phyloP scores from a whole-genome alignment of 306 rosid genomes.

The Arachis stenosperma region DNA sequence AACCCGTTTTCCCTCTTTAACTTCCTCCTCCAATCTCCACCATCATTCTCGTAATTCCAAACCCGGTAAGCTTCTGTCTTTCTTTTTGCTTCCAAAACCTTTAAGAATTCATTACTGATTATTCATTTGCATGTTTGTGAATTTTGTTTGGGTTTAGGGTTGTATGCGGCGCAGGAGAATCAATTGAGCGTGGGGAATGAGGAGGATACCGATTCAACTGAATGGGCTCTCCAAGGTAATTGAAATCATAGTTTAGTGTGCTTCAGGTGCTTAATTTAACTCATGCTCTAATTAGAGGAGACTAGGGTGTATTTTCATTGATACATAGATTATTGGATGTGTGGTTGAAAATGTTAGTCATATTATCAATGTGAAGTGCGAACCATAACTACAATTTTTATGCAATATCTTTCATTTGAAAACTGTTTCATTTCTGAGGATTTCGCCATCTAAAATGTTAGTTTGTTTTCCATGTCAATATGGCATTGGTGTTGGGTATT shows the following conservation, averaged over 20 bases:
- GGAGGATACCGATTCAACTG: constrained; percentile 52
- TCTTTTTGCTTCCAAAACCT: background rate
- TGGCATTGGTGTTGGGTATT: background rate
- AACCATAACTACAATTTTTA: background rate
- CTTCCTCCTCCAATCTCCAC: constrained; percentile 40
- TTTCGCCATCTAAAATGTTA: constrained; percentile 14
- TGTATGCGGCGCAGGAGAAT: constrained; percentile 68
- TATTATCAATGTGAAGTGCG: constrained; percentile 8
- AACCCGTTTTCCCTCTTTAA: constrained; percentile 26
- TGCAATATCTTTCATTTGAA: background rate
- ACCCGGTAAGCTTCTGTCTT: constrained; percentile 42
- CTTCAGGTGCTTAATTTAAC: background rate
- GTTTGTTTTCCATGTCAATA: constrained; percentile 21
- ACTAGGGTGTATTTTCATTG: background rate
- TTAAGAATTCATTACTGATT: background rate
- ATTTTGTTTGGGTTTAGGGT: constrained; percentile 54
- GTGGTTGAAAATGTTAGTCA: background rate
- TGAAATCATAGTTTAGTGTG: background rate
- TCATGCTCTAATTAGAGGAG: background rate
- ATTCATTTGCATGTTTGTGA: background rate
- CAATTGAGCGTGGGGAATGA: constrained; percentile 57
- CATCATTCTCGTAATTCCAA: constrained; percentile 38
- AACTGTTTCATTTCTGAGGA: constrained; percentile 4
- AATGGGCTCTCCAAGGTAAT: constrained; percentile 86
- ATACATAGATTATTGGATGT: background rate